phyloP scores from a whole-genome alignment of 164 flowering plant genomes.

The Nelumbo lutea region DNA sequence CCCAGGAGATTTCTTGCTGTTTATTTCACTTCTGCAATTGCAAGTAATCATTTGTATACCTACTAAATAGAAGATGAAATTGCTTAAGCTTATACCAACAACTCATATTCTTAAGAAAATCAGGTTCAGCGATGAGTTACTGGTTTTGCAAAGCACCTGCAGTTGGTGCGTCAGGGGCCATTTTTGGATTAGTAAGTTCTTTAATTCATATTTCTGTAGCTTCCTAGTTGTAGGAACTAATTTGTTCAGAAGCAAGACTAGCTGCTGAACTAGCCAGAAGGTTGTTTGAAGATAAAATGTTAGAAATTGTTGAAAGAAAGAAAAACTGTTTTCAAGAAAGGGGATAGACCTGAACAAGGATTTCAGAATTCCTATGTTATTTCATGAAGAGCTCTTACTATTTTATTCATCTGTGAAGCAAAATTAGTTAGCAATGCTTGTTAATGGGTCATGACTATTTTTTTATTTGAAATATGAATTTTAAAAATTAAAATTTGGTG shows the following conservation, averaged over 20 bases:
- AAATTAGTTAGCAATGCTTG: not conserved
- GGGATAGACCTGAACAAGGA: no score
- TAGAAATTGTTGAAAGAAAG: not conserved
- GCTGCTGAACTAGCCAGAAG: not conserved
- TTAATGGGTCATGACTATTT: not conserved
- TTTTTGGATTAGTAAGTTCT: conserved; percentile 78
- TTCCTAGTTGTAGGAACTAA: not conserved
- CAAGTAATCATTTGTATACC: conserved; percentile 51
- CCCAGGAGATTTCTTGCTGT: conserved; percentile 69
- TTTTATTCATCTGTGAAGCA: no score
- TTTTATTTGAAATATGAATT: not conserved
- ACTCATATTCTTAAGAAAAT: conserved; percentile 15
- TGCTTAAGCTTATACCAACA: conserved; percentile 11
- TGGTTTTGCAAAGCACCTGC: conserved; percentile 66
- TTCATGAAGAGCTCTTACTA: no score
- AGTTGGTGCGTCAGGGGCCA: conserved; percentile 96
- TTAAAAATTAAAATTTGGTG: not conserved
- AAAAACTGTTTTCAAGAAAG: no score
- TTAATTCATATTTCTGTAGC: not conserved
- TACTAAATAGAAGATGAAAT: conserved; percentile 11
- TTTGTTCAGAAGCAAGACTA: not conserved
- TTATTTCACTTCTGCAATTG: conserved; percentile 70
- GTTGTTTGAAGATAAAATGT: not conserved
- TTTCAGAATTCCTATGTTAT: no score
- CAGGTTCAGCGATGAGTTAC: conserved; percentile 85